These are phyloP conservation scores for Dalbergia cochinchinensis DNA, from an alignment of 306 rosid species.

Conservation along the genomic window DNA sequence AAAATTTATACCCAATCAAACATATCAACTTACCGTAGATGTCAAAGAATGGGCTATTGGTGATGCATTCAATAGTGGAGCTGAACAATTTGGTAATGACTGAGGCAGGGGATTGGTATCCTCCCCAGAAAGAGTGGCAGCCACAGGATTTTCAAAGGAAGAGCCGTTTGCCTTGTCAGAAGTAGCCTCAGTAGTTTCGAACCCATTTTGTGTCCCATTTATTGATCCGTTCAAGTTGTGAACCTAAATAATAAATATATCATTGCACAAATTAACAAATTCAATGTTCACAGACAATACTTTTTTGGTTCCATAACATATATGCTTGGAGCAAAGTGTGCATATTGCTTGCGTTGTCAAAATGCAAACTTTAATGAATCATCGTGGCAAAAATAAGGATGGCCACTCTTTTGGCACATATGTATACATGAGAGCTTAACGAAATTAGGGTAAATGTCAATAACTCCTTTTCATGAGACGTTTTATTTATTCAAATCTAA, in stretches of 20 bases:
- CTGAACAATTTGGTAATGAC: not conserved
- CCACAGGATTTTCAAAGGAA: not conserved
- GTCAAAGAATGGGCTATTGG: not conserved
- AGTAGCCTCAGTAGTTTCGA: not conserved
- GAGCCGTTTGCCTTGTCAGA: not conserved
- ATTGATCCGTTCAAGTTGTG: not conserved
- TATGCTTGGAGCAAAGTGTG: not conserved
- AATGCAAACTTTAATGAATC: not conserved
- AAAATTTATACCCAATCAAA: no score
- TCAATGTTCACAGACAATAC: not conserved
- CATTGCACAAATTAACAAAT: no score
- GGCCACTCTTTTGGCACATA: not conserved
- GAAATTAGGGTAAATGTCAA: no score
- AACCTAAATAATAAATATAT: not conserved
- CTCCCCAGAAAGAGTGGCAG: not conserved
- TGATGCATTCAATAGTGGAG: not conserved
- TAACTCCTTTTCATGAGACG: no score
- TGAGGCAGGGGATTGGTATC: not conserved
- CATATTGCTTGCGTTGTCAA: not conserved
- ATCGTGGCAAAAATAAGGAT: not conserved
- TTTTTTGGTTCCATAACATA: no score
- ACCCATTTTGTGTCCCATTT: not conserved
- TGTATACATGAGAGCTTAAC: no score
- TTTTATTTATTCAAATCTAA: no score
- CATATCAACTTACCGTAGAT: not conserved